These are phyloP conservation scores for Aspergillus wentii DNA, from an alignment of 495 filamentous ascomycete genomes.

Conservation along the genomic window DNA sequence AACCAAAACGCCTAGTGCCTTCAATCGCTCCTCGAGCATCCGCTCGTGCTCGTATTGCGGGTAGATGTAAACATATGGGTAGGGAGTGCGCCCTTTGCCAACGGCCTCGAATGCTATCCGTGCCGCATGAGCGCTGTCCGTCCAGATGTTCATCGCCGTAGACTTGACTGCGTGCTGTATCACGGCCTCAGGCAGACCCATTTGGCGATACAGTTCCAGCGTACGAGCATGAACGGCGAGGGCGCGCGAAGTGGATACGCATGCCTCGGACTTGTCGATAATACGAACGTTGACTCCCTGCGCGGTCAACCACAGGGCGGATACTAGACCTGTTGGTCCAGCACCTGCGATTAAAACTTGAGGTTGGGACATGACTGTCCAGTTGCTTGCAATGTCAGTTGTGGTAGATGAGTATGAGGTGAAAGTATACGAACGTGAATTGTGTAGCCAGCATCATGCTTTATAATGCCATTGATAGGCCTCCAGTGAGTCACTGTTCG, in stretches of 20 bases:
- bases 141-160: constrained; percentile 32
- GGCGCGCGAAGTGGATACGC: constrained; percentile 28
- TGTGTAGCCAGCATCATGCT: too few species aligned
- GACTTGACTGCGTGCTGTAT: constrained; percentile 26
- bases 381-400: too few species aligned
- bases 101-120: constrained; percentile 20
- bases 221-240: constrained; percentile 37
- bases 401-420: too few species aligned
- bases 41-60: constrained; percentile 34
- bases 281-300: constrained; percentile 31
- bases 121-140: constrained; percentile 15
- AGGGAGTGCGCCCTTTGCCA: constrained; percentile 26
- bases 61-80: constrained; percentile 25
- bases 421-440: too few species aligned
- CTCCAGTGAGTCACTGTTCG: too few species aligned
- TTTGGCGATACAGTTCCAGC: constrained; percentile 36
- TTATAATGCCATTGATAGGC: too few species aligned
- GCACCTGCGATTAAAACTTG: constrained; percentile 39
- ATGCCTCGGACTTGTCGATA: constrained; percentile 25
- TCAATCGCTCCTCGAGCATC: constrained; percentile 27
- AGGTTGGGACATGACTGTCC: too few species aligned
- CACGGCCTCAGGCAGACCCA: constrained; percentile 30
- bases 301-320: constrained; percentile 33
- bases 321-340: constrained; percentile 36
- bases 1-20: constrained; percentile 24